Evolutionary conservation across 2,329 filamentous ascomycete species (phyloP).

Genomic region (Cadophora gregata): DNA sequence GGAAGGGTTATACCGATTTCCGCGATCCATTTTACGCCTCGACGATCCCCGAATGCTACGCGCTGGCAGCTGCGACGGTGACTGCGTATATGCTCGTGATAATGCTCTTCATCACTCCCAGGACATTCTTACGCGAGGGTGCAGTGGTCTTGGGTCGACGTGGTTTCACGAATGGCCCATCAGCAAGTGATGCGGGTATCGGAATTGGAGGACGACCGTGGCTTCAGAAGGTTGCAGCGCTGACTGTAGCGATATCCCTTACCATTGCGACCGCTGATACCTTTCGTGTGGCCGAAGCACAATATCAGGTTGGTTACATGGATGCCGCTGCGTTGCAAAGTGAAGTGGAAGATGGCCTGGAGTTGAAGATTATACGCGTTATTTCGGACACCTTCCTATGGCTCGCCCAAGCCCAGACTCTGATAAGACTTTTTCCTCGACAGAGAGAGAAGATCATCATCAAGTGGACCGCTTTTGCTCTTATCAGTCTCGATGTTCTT

Average conservation of each 20-base stretch:
- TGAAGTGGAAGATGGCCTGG: constrained; percentile 80
- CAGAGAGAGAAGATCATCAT: constrained; percentile 98
- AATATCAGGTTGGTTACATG: constrained; percentile 81
- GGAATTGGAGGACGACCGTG: constrained; percentile 91
- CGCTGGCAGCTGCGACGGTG: constrained; percentile 85
- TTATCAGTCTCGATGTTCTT: constrained; percentile 88
- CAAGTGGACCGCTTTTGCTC: constrained; percentile 95
- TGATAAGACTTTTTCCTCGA: constrained; percentile 93
- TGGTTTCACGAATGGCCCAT: constrained; percentile 84
- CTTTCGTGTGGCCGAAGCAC: constrained; percentile 80
- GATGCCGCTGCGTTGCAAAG: constrained; percentile 78
- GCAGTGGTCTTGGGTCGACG: constrained; percentile 80
- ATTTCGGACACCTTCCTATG: constrained; percentile 97
- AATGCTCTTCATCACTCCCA: constrained; percentile 89
- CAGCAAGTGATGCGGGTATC: constrained; percentile 70
- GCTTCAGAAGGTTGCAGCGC: constrained; percentile 83
- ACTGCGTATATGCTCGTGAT: constrained; percentile 89
- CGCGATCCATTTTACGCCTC: constrained; percentile 92
- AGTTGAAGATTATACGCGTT: constrained; percentile 88
- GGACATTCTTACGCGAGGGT: constrained; percentile 88
- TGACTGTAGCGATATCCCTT: constrained; percentile 80
- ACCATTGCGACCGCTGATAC: constrained; percentile 94
- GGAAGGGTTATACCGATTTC: constrained; percentile 55
- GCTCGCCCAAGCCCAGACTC: constrained; percentile 95
- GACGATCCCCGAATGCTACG: constrained; percentile 90